Base-by-base conservation (phyloP, 805 yeast genomes). In the Yamadazyma endophytica region DNA sequence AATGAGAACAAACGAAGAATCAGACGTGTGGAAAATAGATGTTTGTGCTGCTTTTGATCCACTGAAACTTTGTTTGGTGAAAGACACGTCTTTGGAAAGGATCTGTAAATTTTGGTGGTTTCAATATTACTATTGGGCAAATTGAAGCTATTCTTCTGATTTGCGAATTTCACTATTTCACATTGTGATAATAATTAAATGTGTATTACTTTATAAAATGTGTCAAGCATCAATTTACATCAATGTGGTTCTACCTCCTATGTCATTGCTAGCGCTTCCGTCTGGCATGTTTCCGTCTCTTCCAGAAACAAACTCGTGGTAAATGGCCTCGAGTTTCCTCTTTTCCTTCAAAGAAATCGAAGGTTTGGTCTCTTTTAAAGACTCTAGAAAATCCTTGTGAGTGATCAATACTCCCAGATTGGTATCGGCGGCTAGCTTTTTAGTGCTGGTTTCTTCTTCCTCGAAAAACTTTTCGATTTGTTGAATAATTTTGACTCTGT, bases 221-320 rank as follows among this genome's bases (percentile, higher is more conserved):
- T n/a, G n/a, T n/a, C n/a, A n/a, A n/a, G n/a, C n/a, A n/a, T n/a
- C n/a, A n/a, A 31, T 26, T 65, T 55, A 88, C 87, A 83, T 84
- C 30, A 89, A 60, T 0, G 95, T 82, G 7, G 84, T 73, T 37
- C 97, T 68, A 3, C 88, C 95, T 1, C 97, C 97, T 12, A 88
- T 71, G 28, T 83, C 89, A 24, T 66, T 76, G 47, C 92, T 76
- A 3, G 90, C 77, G 20, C 78, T 71, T 0, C 96, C 97, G 41
- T 77, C 79, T 1, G 94, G 95, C 86, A 90, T 77, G 36, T 81
- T 79, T 0, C 96, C 96, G 35, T 83, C 89, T 26, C 97, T 61
- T 11, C 77, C 87, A 24, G 78, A 71, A 4, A 80, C 74, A 49
- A 90, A 92, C 49, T 81, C 79, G 13, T 63, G 51, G 50, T 90